Evolutionary conservation across 768 basidiomycete species (phyloP).

Genomic region (Lepiota subincarnata): DNA sequence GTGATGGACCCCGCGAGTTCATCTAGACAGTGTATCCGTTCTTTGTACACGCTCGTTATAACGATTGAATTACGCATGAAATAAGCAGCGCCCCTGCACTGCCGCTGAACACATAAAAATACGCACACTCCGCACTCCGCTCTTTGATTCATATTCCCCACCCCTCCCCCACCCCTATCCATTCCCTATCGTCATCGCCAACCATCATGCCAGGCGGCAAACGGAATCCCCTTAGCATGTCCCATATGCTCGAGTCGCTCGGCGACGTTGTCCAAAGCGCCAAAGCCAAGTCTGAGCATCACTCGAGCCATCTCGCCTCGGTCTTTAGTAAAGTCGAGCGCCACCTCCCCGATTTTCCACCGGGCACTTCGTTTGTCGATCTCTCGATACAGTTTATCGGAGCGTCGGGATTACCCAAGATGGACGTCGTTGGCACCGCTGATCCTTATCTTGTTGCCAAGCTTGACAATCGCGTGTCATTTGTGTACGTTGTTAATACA

Average conservation of each 20-base stretch:
- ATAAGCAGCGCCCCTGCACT: too few species aligned
- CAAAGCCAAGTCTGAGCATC: slow-evolving; percentile 23
- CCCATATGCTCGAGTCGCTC: slow-evolving; percentile 12
- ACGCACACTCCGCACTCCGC: too few species aligned
- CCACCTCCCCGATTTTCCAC: slow-evolving; percentile 27
- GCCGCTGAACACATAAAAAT: too few species aligned
- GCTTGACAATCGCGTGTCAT: slow-evolving; percentile 58
- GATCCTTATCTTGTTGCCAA: slow-evolving; percentile 74
- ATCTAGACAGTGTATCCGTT: too few species aligned
- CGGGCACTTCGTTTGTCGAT: slow-evolving; percentile 46
- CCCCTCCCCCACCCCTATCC: background rate
- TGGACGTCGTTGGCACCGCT: slow-evolving; percentile 59
- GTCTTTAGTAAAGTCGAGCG: background rate
- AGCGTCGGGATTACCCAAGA: slow-evolving; percentile 62
- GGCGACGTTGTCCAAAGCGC: slow-evolving; percentile 23
- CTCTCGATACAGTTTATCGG: slow-evolving; percentile 66
- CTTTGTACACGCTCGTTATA: too few species aligned
- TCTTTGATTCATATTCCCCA: background rate
- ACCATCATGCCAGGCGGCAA: slow-evolving; percentile 9
- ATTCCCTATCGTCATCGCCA: too few species aligned
- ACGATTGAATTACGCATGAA: too few species aligned
- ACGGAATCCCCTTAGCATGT: slow-evolving; percentile 9
- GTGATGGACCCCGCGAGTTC: too few species aligned
- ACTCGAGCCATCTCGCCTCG: slow-evolving; percentile 18
- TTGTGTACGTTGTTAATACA: slow-evolving; percentile 43